Evolutionary conservation across 2,329 filamentous ascomycete genomes (phyloP).

Genomic region (Thermochaetoides dissita): DNA sequence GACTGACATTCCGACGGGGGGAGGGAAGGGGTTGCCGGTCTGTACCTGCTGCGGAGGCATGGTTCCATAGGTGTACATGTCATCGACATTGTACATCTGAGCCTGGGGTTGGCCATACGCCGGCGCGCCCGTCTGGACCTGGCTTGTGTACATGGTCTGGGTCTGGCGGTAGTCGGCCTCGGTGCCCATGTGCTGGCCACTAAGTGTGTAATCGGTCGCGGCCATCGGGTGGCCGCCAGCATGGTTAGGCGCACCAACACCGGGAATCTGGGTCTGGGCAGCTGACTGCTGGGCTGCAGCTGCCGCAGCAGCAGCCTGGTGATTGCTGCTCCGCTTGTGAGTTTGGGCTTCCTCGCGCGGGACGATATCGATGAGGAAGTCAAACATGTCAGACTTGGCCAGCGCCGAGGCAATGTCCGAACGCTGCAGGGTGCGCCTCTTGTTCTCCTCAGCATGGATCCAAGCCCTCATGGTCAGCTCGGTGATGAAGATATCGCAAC

Average conservation of each 20-base stretch:
- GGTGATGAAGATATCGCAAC: conserved; percentile 97
- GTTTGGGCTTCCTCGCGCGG: conserved; percentile 83
- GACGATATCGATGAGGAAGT: conserved; percentile 98
- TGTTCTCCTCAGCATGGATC: conserved; percentile 99
- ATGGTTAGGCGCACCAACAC: conserved; percentile 42
- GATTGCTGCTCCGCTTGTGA: conserved; percentile 62
- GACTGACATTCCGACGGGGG: neutral
- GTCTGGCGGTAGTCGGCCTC: conserved; percentile 71
- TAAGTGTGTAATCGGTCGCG: conserved; percentile 46
- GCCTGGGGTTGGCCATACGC: conserved; percentile 67
- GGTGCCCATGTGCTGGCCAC: conserved; percentile 47
- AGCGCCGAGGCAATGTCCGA: conserved; percentile 93
- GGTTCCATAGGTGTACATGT: conserved; percentile 71
- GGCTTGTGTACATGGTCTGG: conserved; percentile 66
- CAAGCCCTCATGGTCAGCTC: conserved; percentile 98
- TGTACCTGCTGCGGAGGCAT: conserved; percentile 75
- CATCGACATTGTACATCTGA: conserved; percentile 70
- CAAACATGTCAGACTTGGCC: conserved; percentile 98
- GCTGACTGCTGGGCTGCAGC: conserved; percentile 30
- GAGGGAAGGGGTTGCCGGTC: conserved; percentile 5
- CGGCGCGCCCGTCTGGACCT: conserved; percentile 59
- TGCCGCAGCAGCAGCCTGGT: conserved; percentile 26
- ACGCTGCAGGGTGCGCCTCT: conserved; percentile 83
- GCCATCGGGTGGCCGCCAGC: conserved; percentile 42
- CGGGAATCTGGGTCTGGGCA: conserved; percentile 37